phyloP scores from a whole-genome alignment of 371 early-diverging fungal genomes.

The Rhizoclosmatium hyalinum region DNA sequence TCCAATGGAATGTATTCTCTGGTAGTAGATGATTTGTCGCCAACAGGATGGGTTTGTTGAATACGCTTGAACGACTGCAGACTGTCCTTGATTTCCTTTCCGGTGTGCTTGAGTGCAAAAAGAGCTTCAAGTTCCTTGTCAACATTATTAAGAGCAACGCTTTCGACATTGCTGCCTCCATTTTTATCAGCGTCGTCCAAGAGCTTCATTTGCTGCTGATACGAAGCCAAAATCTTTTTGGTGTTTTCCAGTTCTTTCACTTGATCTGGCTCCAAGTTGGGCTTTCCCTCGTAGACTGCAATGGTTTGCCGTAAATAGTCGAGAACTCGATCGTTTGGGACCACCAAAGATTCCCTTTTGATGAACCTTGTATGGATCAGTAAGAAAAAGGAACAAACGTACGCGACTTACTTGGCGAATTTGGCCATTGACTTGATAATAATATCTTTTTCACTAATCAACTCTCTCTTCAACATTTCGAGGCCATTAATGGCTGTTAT shows the following conservation, averaged over 20 bases:
- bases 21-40: too few species aligned
- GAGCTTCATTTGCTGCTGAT: conserved; percentile 1
- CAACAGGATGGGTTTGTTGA: too few species aligned
- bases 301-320: not conserved
- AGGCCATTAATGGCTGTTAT: not conserved
- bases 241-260: conserved; percentile 3
- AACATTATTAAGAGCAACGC: not conserved
- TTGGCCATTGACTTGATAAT: too few species aligned
- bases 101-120: not conserved
- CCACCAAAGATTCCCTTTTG: not conserved
- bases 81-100: not conserved
- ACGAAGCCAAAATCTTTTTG: not conserved
- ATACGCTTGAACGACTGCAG: too few species aligned
- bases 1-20: too few species aligned
- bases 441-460: too few species aligned
- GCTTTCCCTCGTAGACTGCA: not conserved
- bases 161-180: not conserved
- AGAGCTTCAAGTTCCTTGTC: not conserved
- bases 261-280: not conserved
- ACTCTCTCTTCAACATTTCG: not conserved
- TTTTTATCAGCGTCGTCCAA: not conserved
- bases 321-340: conserved; percentile 2
- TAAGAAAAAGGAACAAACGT: not conserved
- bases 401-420: not conserved
- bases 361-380: not conserved